A percentile compares a stretch with the other conserved stretches of the same genome.
phyloP scores from a whole-genome alignment of 805 yeast genomes.

The Zygoascus flipseniorum region DNA sequence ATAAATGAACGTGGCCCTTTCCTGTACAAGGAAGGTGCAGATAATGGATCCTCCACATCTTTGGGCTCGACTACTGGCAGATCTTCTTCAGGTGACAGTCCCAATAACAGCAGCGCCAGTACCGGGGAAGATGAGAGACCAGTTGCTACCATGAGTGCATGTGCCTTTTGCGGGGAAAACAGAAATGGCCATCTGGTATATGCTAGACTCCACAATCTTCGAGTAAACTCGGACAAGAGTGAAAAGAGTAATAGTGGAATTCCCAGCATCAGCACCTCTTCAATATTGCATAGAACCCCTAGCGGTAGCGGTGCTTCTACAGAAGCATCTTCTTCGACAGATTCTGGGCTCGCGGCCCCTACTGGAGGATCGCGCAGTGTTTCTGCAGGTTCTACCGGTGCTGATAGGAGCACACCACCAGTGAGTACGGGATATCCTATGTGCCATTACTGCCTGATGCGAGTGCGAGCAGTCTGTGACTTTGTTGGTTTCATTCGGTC shows the following conservation, averaged over 20 bases:
- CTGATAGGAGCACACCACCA: background rate
- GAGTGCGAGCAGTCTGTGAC: constrained; percentile 76
- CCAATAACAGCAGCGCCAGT: background rate
- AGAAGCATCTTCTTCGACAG: background rate
- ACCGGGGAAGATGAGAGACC: constrained; percentile 36
- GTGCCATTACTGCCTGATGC: constrained; percentile 73
- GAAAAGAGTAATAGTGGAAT: constrained; percentile 12
- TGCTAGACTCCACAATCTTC: constrained; percentile 66
- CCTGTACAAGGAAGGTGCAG: constrained; percentile 1
- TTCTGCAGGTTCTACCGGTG: background rate
- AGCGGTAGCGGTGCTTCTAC: background rate
- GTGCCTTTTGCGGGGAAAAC: constrained; percentile 78
- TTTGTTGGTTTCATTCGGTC: constrained; percentile 68
- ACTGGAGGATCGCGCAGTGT: background rate
- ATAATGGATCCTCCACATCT: constrained; percentile 1
- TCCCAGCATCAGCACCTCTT: background rate
- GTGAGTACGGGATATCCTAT: constrained; percentile 47
- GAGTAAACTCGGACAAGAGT: constrained; percentile 27
- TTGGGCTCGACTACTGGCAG: background rate
- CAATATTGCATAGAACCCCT: background rate
- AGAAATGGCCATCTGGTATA: constrained; percentile 65
- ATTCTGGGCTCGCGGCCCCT: background rate
- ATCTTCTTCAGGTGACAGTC: background rate
- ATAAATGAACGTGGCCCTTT: constrained; percentile 57
- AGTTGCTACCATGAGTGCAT: constrained; percentile 64